These are phyloP conservation scores for Rhizopogon sp. DNA, from an alignment of 768 basidiomycete genomes.

Conservation along the genomic window DNA sequence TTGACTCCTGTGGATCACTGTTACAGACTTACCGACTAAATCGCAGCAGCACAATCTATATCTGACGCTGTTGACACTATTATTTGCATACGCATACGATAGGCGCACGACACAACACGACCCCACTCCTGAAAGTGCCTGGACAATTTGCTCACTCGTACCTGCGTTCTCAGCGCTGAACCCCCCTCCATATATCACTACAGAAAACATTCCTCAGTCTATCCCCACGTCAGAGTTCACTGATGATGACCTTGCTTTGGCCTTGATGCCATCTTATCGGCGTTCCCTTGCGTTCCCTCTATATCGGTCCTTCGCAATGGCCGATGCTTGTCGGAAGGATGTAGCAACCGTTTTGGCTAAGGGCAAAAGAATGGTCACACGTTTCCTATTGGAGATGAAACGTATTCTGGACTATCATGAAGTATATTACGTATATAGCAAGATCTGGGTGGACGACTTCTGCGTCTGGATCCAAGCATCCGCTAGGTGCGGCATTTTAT, in stretches of 20 bases:
- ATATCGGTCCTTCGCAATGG: slow-evolving; percentile 71
- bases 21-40: slow-evolving; percentile 55
- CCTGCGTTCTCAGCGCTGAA: slow-evolving; percentile 84
- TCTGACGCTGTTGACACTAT: slow-evolving; percentile 60
- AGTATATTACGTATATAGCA: slow-evolving; percentile 84
- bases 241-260: slow-evolving; percentile 41
- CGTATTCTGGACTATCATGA: slow-evolving; percentile 75
- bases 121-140: slow-evolving; percentile 84
- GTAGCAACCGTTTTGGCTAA: slow-evolving; percentile 49
- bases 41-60: slow-evolving; percentile 59
- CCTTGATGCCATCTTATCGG: slow-evolving; percentile 62
- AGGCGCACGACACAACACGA: slow-evolving; percentile 72
- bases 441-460: slow-evolving; percentile 83
- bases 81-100: slow-evolving; percentile 83
- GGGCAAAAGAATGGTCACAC: slow-evolving; percentile 59
- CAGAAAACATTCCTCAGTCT: slow-evolving; percentile 10
- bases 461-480: slow-evolving; percentile 73
- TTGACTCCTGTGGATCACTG: slow-evolving; percentile 2
- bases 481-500: slow-evolving; percentile 50
- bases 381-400: slow-evolving; percentile 70
- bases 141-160: slow-evolving; percentile 72
- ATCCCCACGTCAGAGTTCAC: slow-evolving; percentile 27
- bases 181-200: slow-evolving; percentile 45
- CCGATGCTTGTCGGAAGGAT: slow-evolving; percentile 65
- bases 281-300: slow-evolving; percentile 74